Percentiles rank a stretch among this genome's conserved stretches.
phyloP scores from a whole-genome alignment of 2,329 filamentous ascomycete genomes.

The Ilyonectria sp. region DNA sequence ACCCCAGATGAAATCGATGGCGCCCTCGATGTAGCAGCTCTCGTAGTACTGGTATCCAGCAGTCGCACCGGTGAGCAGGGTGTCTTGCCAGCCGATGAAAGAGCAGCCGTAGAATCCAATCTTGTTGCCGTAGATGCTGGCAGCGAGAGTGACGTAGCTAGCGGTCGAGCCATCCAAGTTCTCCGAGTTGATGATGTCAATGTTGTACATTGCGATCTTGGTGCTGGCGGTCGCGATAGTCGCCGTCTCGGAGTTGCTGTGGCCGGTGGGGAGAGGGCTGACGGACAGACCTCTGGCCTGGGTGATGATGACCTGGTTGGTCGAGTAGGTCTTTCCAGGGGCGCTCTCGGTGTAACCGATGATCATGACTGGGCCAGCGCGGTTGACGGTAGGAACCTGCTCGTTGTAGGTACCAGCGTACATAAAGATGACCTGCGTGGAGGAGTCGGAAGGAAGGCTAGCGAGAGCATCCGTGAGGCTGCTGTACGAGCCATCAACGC shows the following conservation, averaged over 20 bases:
- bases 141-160: slow-evolving; percentile 59
- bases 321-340: slow-evolving; percentile 45
- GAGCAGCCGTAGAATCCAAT: slow-evolving; percentile 56
- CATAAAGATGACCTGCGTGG: slow-evolving; percentile 54
- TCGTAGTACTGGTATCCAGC: slow-evolving; percentile 63
- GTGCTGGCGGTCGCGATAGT: slow-evolving; percentile 34
- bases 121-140: slow-evolving; percentile 50
- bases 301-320: slow-evolving; percentile 36
- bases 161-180: slow-evolving; percentile 53
- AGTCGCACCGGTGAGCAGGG: slow-evolving; percentile 57
- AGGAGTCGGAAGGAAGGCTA: slow-evolving; percentile 43
- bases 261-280: slow-evolving; percentile 33
- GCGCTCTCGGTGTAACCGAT: slow-evolving; percentile 36
- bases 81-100: slow-evolving; percentile 65
- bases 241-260: slow-evolving; percentile 43
- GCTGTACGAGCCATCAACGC: slow-evolving; percentile 44
- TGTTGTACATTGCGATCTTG: slow-evolving; percentile 70
- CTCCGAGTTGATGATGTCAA: slow-evolving; percentile 65
- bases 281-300: slow-evolving; percentile 36
- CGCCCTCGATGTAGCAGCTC: slow-evolving; percentile 54
- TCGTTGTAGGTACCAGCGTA: slow-evolving; percentile 69
- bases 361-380: slow-evolving; percentile 37
- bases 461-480: slow-evolving; percentile 50
- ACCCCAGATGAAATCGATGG: slow-evolving; percentile 43
- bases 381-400: slow-evolving; percentile 53